These are phyloP conservation scores for Termitomyces sp. DNA, from an alignment of 768 basidiomycete genomes.

Conservation along the genomic window DNA sequence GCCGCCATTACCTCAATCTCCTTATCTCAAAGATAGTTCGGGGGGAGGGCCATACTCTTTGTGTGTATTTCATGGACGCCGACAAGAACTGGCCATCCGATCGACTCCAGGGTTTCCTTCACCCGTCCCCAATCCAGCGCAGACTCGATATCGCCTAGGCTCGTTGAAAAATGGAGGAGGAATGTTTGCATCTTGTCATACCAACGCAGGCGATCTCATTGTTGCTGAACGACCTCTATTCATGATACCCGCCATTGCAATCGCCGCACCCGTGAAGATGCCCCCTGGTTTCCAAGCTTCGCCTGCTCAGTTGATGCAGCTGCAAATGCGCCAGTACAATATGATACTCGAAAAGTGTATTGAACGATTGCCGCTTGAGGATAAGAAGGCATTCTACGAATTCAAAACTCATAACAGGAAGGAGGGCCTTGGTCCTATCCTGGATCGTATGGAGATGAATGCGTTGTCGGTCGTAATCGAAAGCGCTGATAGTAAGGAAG, in stretches of 20 bases:
- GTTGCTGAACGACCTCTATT: constrained; percentile 30
- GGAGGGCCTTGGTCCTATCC: constrained; percentile 28
- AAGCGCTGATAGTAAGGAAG: background rate
- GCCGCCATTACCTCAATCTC: background rate
- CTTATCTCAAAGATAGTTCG: background rate
- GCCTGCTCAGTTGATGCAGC: background rate
- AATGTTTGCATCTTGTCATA: background rate
- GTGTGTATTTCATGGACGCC: background rate
- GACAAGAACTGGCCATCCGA: background rate
- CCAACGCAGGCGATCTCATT: constrained; percentile 2
- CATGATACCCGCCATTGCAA: constrained; percentile 14
- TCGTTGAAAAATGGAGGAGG: background rate
- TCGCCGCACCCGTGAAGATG: background rate
- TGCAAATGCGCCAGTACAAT: constrained; percentile 9
- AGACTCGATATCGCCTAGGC: background rate
- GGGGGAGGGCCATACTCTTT: background rate
- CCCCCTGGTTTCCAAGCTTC: background rate
- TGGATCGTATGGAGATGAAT: constrained; percentile 26
- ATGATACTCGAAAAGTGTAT: constrained; percentile 14
- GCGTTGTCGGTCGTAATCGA: constrained; percentile 3
- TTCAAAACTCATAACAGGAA: constrained; percentile 23
- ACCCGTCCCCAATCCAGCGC: background rate
- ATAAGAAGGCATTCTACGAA: constrained; percentile 18
- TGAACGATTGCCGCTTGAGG: constrained; percentile 18
- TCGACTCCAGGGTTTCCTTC: constrained; percentile 10